Percentiles rank a stretch among this genome's conserved stretches.
Conservation (phyloP, 1,139 yeast genomes). For the Yamadazyma sp. region DNA sequence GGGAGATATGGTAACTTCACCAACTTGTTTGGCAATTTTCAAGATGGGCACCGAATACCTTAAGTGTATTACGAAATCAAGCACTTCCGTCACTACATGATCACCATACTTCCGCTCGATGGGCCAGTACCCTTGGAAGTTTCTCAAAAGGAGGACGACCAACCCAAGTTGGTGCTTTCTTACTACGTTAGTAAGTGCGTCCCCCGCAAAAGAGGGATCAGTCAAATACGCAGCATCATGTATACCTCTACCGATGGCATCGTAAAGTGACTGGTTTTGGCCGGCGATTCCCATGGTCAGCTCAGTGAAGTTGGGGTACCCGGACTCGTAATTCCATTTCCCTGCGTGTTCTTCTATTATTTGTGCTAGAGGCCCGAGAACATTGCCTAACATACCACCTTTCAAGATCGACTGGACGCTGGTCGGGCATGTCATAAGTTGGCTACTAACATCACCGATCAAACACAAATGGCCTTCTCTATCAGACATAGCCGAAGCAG, state of each 20-base stretch:
- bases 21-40: slow-evolving; percentile 44
- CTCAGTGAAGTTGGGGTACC: slow-evolving; percentile 31
- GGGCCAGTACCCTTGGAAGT: slow-evolving; percentile 60
- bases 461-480: slow-evolving; percentile 65
- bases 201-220: slow-evolving; percentile 29
- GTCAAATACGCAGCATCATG: slow-evolving; percentile 46
- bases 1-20: slow-evolving; percentile 25
- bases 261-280: slow-evolving; percentile 24
- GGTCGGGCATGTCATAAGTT: slow-evolving; percentile 65
- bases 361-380: slow-evolving; percentile 50
- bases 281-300: slow-evolving; percentile 18
- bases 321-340: slow-evolving; percentile 25
- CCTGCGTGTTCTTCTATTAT: slow-evolving; percentile 43
- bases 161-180: slow-evolving; percentile 33
- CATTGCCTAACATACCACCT: slow-evolving; percentile 34
- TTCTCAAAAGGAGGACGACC: slow-evolving; percentile 41
- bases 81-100: slow-evolving; percentile 61
- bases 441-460: slow-evolving; percentile 55
- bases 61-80: slow-evolving; percentile 48
- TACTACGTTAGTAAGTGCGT: slow-evolving; percentile 23
- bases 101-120: slow-evolving; percentile 62
- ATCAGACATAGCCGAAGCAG: slow-evolving; percentile 51
- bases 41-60: slow-evolving; percentile 50
- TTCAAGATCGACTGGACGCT: slow-evolving; percentile 46
- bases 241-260: slow-evolving; percentile 35